Percentiles rank a stretch among this genome's conserved stretches.
Evolutionary conservation across 2,329 filamentous ascomycete species (phyloP).

Genomic region (Colletotrichum sp.): DNA sequence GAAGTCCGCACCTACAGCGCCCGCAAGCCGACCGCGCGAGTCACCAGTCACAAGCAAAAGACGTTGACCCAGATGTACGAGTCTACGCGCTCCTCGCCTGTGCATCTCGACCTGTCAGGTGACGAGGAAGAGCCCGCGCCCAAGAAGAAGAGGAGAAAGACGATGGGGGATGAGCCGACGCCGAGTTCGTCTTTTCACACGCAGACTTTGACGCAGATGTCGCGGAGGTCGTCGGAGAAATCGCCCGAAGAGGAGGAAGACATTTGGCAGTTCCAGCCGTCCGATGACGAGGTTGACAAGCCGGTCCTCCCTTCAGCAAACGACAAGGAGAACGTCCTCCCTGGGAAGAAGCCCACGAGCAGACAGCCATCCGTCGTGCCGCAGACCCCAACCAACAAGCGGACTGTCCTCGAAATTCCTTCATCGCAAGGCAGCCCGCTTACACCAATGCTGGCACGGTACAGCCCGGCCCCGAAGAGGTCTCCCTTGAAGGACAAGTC

Average conservation of each 20-base stretch:
- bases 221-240: constrained; percentile 47
- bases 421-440: constrained; percentile 50
- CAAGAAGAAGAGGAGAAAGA: constrained; percentile 27
- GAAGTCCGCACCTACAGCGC: constrained; percentile 38
- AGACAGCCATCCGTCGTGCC: constrained; percentile 38
- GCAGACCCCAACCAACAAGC: constrained; percentile 43
- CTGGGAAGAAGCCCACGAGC: constrained; percentile 29
- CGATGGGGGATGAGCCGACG: constrained; percentile 31
- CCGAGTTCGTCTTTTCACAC: constrained; percentile 41
- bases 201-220: constrained; percentile 47
- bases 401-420: constrained; percentile 44
- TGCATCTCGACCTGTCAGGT: constrained; percentile 28
- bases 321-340: constrained; percentile 29
- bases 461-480: constrained; percentile 35
- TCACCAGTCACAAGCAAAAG: constrained; percentile 34
- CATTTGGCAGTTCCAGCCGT: constrained; percentile 36
- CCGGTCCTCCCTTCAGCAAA: constrained; percentile 43
- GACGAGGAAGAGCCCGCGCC: constrained; percentile 25
- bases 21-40: constrained; percentile 16
- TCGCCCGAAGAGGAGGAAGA: constrained; percentile 16
- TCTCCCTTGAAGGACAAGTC: constrained; percentile 46
- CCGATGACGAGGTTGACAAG: constrained; percentile 40
- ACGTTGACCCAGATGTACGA: constrained; percentile 49
- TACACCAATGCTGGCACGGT: constrained; percentile 44
- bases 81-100: constrained; percentile 29